Evolutionary conservation across 139 green algal genomes (phyloP).

Genomic region (Coelastrella sp.): DNA sequence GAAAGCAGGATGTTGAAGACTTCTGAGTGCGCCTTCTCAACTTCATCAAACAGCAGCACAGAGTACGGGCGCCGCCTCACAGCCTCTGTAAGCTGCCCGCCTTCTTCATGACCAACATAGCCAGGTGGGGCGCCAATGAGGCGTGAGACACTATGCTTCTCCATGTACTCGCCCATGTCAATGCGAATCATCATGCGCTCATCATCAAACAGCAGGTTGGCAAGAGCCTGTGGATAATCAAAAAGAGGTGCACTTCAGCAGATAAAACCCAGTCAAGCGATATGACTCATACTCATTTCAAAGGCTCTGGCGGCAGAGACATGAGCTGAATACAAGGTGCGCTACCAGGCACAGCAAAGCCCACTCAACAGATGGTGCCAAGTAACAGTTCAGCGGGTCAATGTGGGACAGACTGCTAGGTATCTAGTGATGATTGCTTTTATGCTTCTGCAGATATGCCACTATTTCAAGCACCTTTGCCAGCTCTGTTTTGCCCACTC

Average conservation of each 20-base stretch:
- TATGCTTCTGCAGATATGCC: neutral
- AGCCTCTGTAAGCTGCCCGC: constrained; percentile 97
- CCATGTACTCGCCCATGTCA: constrained; percentile 99
- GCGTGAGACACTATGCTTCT: constrained; percentile 91
- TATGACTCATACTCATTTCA: no score
- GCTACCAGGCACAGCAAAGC: no score
- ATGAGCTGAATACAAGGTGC: no score
- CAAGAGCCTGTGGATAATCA: constrained; percentile 85
- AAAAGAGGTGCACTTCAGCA: no score
- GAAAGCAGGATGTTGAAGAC: constrained; percentile 93
- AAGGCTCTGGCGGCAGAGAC: no score
- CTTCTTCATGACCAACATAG: constrained; percentile 73
- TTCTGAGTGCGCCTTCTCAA: constrained; percentile 65
- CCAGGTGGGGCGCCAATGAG: constrained; percentile 92
- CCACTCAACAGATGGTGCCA: no score
- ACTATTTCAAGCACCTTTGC: neutral
- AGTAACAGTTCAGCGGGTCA: neutral
- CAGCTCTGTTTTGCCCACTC: constrained; percentile 98
- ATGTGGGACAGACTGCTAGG: neutral
- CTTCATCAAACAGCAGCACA: constrained; percentile 90
- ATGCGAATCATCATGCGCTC: constrained; percentile 90
- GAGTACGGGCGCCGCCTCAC: constrained; percentile 77
- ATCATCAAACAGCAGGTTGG: constrained; percentile 90
- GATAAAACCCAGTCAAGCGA: no score
- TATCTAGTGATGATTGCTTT: neutral